Conservation (phyloP, 1,284 basidiomycete genomes). For the Ceratorhiza oryzae-sativae region DNA sequence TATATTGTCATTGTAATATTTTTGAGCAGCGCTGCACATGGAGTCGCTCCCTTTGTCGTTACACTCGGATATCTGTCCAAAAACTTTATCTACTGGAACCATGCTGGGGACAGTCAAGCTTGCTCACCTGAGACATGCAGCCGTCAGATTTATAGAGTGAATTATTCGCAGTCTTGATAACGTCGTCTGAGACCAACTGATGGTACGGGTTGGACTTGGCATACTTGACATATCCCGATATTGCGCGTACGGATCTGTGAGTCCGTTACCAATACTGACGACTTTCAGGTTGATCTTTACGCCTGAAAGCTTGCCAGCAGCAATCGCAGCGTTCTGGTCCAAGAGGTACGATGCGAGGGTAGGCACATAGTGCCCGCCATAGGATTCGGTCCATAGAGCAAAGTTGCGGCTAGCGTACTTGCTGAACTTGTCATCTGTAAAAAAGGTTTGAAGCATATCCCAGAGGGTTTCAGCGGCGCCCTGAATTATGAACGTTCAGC, state of each 20-base stretch:
- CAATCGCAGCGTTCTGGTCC: slow-evolving; percentile 64
- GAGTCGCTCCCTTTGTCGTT: slow-evolving; percentile 24
- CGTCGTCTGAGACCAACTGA: slow-evolving; percentile 55
- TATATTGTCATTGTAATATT: slow-evolving; percentile 63
- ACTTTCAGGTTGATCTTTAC: slow-evolving; percentile 65
- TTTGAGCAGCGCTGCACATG: slow-evolving; percentile 62
- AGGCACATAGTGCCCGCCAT: slow-evolving; percentile 66
- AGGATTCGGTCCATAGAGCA: slow-evolving; percentile 71
- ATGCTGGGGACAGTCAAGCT: not conserved
- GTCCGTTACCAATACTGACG: slow-evolving; percentile 67
- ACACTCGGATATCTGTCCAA: slow-evolving; percentile 35
- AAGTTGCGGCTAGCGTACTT: slow-evolving; percentile 60
- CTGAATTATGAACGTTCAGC: not conserved
- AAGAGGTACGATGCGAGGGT: slow-evolving; percentile 65
- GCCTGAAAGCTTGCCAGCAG: slow-evolving; percentile 54
- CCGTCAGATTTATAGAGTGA: slow-evolving; percentile 58
- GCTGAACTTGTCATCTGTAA: slow-evolving; percentile 63
- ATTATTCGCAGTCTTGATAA: slow-evolving; percentile 55
- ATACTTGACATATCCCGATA: slow-evolving; percentile 64
- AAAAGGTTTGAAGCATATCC: slow-evolving; percentile 69
- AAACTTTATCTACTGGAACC: not conserved
- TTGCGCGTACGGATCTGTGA: slow-evolving; percentile 66
- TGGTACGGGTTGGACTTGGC: slow-evolving; percentile 64
- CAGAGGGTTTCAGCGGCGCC: slow-evolving; percentile 50
- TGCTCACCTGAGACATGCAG: slow-evolving; percentile 58